Evolutionary conservation across 2,329 filamentous ascomycete genomes (phyloP).

Genomic region (Arthrobotrys conoides): DNA sequence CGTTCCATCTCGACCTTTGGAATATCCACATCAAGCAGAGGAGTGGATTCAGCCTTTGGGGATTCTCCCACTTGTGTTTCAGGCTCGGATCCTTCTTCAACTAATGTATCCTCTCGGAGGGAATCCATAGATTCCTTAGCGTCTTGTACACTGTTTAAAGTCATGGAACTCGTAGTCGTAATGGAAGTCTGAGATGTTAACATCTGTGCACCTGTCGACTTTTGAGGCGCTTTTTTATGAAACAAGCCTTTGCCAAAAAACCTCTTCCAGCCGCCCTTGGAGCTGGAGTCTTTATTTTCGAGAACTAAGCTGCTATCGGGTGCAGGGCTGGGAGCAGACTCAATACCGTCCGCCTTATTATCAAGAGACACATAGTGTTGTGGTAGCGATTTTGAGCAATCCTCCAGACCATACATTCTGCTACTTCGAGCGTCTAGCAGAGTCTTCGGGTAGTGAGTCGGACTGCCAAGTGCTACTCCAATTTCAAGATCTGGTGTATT

Average conservation of each 20-base stretch:
- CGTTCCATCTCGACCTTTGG: slow-evolving; percentile 85
- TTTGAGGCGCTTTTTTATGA: slow-evolving; percentile 66
- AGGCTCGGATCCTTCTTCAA: slow-evolving; percentile 17
- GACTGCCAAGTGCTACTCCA: slow-evolving; percentile 82
- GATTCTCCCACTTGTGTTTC: slow-evolving; percentile 11
- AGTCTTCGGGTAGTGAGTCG: slow-evolving; percentile 67
- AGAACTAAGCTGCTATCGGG: neutral
- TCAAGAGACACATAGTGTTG: slow-evolving; percentile 56
- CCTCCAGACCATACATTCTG: slow-evolving; percentile 38
- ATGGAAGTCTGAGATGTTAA: slow-evolving; percentile 61
- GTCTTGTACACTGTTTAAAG: slow-evolving; percentile 26
- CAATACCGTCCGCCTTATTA: neutral
- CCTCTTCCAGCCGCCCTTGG: slow-evolving; percentile 73
- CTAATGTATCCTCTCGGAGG: slow-evolving; percentile 18
- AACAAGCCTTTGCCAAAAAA: slow-evolving; percentile 72
- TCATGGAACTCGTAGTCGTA: slow-evolving; percentile 64
- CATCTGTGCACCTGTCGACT: slow-evolving; percentile 44
- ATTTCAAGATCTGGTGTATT: slow-evolving; percentile 68
- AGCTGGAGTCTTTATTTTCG: slow-evolving; percentile 43
- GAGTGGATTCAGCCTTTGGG: slow-evolving; percentile 28
- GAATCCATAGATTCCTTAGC: slow-evolving; percentile 53
- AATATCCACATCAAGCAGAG: slow-evolving; percentile 79
- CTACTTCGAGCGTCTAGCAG: slow-evolving; percentile 46
- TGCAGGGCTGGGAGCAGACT: neutral
- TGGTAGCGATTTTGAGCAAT: slow-evolving; percentile 31